A percentile compares a stretch with the other conserved stretches of the same genome.
Evolutionary conservation across 2,329 filamentous ascomycete genomes (phyloP).

Genomic region (Talaromyces islandicus): DNA sequence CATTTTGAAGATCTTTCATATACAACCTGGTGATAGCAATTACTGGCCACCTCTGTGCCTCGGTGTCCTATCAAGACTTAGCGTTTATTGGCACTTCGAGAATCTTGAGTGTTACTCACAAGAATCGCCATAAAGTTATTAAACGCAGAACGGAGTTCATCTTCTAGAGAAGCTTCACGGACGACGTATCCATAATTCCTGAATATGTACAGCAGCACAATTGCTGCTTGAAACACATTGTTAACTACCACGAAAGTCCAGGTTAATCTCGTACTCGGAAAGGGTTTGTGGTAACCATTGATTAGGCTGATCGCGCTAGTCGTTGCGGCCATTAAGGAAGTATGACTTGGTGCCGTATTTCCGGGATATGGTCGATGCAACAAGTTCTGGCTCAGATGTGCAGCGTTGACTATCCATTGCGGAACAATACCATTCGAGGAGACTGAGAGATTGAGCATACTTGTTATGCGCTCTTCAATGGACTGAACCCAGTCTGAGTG

Average conservation of each 20-base stretch:
- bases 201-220: conserved; percentile 3
- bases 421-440: conserved; percentile 1
- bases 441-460: background rate
- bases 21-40: conserved; percentile 1
- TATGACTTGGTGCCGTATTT: conserved; percentile 1
- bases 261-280: background rate
- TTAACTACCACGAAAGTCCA: conserved; percentile 1
- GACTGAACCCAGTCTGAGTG: background rate
- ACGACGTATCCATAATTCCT: conserved; percentile 2
- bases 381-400: conserved; percentile 3
- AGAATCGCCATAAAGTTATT: conserved; percentile 2
- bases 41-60: conserved; percentile 3
- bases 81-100: background rate
- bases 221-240: conserved; percentile 4
- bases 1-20: conserved; percentile 4
- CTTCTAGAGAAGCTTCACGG: conserved; percentile 4
- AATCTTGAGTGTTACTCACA: background rate
- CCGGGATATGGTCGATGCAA: conserved; percentile 4
- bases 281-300: background rate
- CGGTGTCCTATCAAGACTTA: background rate
- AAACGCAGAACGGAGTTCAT: conserved; percentile 1
- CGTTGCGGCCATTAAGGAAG: conserved; percentile 1
- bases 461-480: conserved; percentile 2
- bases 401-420: conserved; percentile 3
- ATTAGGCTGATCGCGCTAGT: conserved; percentile 2